Base-by-base conservation (phyloP, 1,284 basidiomycete species). In the Athelia psychrophila region DNA sequence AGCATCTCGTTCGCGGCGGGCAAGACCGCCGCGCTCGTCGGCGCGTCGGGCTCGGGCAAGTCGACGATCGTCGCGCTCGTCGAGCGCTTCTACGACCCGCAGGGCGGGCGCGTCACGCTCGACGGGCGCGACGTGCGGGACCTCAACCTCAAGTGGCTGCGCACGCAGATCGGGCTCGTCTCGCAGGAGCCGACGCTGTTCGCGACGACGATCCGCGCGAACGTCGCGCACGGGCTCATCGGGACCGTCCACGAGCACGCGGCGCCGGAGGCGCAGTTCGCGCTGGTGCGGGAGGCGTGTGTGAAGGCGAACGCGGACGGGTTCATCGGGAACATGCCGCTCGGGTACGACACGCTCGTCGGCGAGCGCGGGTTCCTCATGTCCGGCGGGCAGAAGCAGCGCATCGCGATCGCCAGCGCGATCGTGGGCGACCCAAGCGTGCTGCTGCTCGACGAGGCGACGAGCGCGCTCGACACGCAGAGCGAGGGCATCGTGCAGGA, bases 401-500 rank as follows among this genome's bases (percentile, higher is more conserved):
- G 94, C 62, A 79, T 95, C 44, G 93, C 93, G 13, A 95, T 95
- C 60, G 93, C 93, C 16, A 86, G 95, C 50, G 95, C 95, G 10
- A 95, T 97, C 61, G 92, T 97, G 30, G 95, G 92, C 2, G 89
- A 97, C 68, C 95, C 95, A 2, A 77, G 79, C 24, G 88, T 94
- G 47, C 71, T 94, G 15, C 77, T 94, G 10, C 78, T 94, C 36
- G 92, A 94, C 59, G 91, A 94, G 65, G 95, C 95, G 2, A 97
- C 94, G 3, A 86, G 83, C 52, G 95, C 95, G 22, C 78, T 98
- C 9, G 95, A 98, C 69, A 94, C 93, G 1, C 85, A 92, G 65
- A 88, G 84, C 2, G 96, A 99, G 68, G 90, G 91, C 48, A 79
- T 98, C 52, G 96, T 99, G 0, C 95, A 98, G 70, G 88, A 96